Evolutionary conservation across 1,139 yeast species (phyloP).

Genomic region (Candida smagusa): DNA sequence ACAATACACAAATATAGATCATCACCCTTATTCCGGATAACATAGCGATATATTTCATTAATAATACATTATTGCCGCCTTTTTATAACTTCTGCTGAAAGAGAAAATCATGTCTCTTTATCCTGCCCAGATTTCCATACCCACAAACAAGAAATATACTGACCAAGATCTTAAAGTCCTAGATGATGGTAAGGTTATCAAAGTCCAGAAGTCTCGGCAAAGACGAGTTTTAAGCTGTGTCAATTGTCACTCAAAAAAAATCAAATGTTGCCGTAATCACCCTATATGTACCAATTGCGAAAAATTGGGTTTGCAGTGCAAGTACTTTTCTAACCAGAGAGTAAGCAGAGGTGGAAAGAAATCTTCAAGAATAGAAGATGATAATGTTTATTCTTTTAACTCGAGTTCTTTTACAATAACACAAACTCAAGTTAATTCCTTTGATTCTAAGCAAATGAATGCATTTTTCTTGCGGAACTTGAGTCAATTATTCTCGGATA

Average conservation of each 20-base stretch:
- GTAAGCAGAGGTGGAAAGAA: conserved; percentile 48
- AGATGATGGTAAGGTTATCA: conserved; percentile 49
- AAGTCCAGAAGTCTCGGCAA: conserved; percentile 59
- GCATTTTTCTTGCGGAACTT: conserved; percentile 18
- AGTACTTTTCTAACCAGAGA: conserved; percentile 55
- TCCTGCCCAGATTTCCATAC: background rate
- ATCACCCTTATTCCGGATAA: too few species aligned
- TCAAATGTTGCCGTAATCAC: conserved; percentile 52
- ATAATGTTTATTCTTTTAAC: conserved; percentile 36
- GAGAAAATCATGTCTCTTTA: background rate
- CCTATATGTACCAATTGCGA: conserved; percentile 51
- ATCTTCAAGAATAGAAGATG: conserved; percentile 19
- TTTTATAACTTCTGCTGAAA: too few species aligned
- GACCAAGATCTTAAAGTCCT: conserved; percentile 16
- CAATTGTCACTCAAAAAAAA: conserved; percentile 60
- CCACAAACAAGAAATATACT: background rate
- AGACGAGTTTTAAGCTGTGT: conserved; percentile 56
- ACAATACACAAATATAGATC: too few species aligned
- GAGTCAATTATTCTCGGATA: conserved; percentile 11
- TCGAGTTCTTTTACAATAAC: conserved; percentile 34
- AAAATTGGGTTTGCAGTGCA: conserved; percentile 42
- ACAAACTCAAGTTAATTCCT: conserved; percentile 9
- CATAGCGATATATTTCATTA: too few species aligned
- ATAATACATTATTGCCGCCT: too few species aligned
- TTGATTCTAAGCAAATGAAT: conserved; percentile 11